A percentile compares a stretch with the other conserved stretches of the same genome.
phyloP scores from a whole-genome alignment of 257 asterid genomes.

The Scutellaria galericulata region DNA sequence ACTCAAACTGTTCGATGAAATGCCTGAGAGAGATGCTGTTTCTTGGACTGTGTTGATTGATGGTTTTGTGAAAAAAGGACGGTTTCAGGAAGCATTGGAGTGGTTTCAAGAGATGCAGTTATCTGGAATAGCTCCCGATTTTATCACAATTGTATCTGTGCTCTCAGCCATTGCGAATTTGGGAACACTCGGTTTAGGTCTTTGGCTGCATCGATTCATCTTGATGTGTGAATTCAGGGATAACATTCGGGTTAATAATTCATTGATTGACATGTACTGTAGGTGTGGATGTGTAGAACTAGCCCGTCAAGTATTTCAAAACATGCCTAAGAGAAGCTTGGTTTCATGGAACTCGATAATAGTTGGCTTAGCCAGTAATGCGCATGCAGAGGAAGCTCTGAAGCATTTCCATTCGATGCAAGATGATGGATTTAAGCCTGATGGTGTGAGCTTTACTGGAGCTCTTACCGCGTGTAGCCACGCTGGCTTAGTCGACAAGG shows the following conservation, averaged over 20 bases:
- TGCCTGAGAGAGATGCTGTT: constrained; percentile 70
- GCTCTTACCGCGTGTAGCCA: constrained; percentile 89
- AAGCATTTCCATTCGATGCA: constrained; percentile 55
- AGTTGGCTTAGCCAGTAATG: constrained; percentile 75
- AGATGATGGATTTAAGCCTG: constrained; percentile 57
- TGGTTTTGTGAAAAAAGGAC: constrained; percentile 68
- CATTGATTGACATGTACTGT: constrained; percentile 76
- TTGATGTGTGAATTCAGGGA: constrained; percentile 38
- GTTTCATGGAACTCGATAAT: constrained; percentile 85
- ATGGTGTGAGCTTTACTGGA: constrained; percentile 79
- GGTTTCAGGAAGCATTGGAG: constrained; percentile 57
- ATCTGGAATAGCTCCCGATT: constrained; percentile 61
- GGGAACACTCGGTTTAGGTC: constrained; percentile 72
- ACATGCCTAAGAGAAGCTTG: constrained; percentile 57
- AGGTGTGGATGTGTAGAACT: constrained; percentile 73
- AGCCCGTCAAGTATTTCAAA: constrained; percentile 63
- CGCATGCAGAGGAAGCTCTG: constrained; percentile 60
- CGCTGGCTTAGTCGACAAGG: constrained; percentile 63
- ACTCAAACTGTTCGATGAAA: constrained; percentile 63
- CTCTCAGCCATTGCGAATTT: constrained; percentile 74
- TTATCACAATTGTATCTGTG: constrained; percentile 58
- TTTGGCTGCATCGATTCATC: constrained; percentile 68
- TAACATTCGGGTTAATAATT: constrained; percentile 57
- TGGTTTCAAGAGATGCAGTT: constrained; percentile 78
- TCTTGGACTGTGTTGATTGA: constrained; percentile 79